These are phyloP conservation scores for Pythium aquatile DNA, from an alignment of 352 stramenopile genomes.

Conservation along the genomic window DNA sequence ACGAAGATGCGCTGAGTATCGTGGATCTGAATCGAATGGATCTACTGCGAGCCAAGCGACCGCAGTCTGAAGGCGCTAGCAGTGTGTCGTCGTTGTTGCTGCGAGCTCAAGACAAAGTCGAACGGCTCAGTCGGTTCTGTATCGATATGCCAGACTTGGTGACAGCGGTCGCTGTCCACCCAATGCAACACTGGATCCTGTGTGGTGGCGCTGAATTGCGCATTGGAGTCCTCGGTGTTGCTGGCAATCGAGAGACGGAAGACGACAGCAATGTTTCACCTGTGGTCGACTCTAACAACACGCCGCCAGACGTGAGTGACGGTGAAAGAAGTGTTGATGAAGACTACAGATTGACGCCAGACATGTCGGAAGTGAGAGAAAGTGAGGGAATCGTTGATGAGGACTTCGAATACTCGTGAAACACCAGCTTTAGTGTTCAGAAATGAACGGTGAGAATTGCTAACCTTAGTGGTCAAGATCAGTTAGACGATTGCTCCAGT, in stretches of 20 bases:
- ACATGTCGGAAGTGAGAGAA: too few relatives aligned
- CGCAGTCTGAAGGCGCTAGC: too few relatives aligned
- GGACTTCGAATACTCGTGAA: too few relatives aligned
- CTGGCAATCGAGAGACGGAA: neutral
- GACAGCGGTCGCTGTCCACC: conserved; percentile 23
- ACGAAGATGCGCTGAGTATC: conserved; percentile 41
- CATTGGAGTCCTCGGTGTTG: conserved; percentile 14
- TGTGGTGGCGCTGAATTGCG: conserved; percentile 21
- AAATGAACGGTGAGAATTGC: neutral
- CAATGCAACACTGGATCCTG: conserved; percentile 20
- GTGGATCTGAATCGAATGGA: conserved; percentile 51
- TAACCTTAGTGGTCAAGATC: too few relatives aligned
- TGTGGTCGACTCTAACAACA: neutral
- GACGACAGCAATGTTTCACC: neutral
- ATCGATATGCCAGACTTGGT: conserved; percentile 15
- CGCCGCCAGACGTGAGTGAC: neutral
- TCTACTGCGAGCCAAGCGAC: conserved; percentile 1
- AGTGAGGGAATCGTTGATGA: too few relatives aligned
- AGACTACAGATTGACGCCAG: too few relatives aligned
- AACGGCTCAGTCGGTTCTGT: conserved; percentile 22
- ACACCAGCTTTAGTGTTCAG: neutral
- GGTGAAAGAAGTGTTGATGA: neutral
- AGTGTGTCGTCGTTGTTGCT: too few relatives aligned
- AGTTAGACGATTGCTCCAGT: neutral
- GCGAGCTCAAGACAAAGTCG: neutral